Conservation (phyloP, 345 rosid genomes). For the Gossypium stocksii region DNA sequence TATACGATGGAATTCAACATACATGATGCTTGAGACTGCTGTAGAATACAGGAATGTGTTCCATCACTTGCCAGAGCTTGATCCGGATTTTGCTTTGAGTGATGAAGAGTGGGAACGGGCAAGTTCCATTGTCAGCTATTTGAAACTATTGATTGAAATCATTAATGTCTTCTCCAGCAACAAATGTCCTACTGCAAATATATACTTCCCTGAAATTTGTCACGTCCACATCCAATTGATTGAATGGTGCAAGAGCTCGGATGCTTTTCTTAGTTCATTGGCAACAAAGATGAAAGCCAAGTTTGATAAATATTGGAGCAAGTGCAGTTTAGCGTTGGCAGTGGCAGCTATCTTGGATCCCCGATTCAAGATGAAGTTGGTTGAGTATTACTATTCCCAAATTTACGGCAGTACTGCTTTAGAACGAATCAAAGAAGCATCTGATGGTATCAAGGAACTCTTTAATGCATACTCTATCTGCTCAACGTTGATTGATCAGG, state of each 20-base stretch:
- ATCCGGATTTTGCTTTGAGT: constrained; percentile 50
- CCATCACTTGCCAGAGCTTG: constrained; percentile 60
- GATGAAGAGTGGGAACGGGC: constrained; percentile 85
- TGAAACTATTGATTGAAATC: constrained; percentile 61
- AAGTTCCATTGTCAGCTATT: constrained; percentile 47
- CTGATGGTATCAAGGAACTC: constrained; percentile 75
- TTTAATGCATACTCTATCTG: constrained; percentile 77
- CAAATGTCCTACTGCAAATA: constrained; percentile 29
- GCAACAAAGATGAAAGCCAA: constrained; percentile 5
- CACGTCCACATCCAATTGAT: constrained; percentile 77
- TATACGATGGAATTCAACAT: constrained; percentile 68
- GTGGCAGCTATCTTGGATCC: constrained; percentile 91
- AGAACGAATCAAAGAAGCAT: constrained; percentile 78
- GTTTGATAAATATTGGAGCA: constrained; percentile 4
- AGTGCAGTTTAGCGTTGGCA: constrained; percentile 72
- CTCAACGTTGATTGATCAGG: constrained; percentile 68
- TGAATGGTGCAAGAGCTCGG: constrained; percentile 83
- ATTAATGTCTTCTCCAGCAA: constrained; percentile 18
- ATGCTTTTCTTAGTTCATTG: constrained; percentile 52
- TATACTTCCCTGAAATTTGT: constrained; percentile 83
- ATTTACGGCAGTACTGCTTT: constrained; percentile 46
- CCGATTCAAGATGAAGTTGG: constrained; percentile 48
- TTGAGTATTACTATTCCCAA: constrained; percentile 5
- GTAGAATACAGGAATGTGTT: constrained; percentile 61
- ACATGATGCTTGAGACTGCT: constrained; percentile 69